A percentile compares a stretch with the other conserved stretches of the same genome.
These are phyloP conservation scores for Actinomortierella ambigua DNA, from an alignment of 371 early-diverging fungal species.

Conservation along the genomic window DNA sequence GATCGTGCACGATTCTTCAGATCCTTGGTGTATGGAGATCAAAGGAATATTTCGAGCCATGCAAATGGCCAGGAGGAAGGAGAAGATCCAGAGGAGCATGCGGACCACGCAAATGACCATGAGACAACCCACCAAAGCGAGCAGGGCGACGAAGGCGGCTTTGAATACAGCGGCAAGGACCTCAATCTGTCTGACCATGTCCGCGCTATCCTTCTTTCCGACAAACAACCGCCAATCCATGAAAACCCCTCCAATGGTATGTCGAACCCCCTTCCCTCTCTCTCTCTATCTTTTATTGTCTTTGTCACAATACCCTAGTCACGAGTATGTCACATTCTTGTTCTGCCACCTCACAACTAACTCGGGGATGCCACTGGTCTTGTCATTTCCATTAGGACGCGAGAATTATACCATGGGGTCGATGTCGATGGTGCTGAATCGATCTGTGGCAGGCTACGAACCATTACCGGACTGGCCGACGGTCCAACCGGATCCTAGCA, in stretches of 20 bases:
- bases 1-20: constrained; percentile 89
- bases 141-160: constrained; percentile 16
- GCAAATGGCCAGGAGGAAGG: constrained; percentile 1
- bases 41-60: neutral
- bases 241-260: constrained; percentile 49
- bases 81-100: neutral
- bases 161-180: constrained; percentile 48
- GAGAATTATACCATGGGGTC: constrained; percentile 78
- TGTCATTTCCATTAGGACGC: constrained; percentile 43
- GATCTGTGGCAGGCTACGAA: constrained; percentile 76
- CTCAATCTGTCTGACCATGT: constrained; percentile 51
- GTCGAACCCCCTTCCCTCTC: neutral
- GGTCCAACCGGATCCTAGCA: constrained; percentile 68
- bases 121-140: neutral
- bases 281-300: too few species aligned
- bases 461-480: constrained; percentile 86
- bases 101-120: neutral
- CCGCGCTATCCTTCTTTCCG: constrained; percentile 55
- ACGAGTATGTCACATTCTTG: too few species aligned
- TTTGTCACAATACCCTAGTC: too few species aligned
- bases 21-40: constrained; percentile 63
- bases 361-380: neutral
- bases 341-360: constrained; percentile 2
- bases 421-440: constrained; percentile 79
- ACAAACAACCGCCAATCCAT: constrained; percentile 56